These are phyloP conservation scores for Salmacisia buchloeana DNA, from an alignment of 1,284 basidiomycete genomes.

Conservation along the genomic window DNA sequence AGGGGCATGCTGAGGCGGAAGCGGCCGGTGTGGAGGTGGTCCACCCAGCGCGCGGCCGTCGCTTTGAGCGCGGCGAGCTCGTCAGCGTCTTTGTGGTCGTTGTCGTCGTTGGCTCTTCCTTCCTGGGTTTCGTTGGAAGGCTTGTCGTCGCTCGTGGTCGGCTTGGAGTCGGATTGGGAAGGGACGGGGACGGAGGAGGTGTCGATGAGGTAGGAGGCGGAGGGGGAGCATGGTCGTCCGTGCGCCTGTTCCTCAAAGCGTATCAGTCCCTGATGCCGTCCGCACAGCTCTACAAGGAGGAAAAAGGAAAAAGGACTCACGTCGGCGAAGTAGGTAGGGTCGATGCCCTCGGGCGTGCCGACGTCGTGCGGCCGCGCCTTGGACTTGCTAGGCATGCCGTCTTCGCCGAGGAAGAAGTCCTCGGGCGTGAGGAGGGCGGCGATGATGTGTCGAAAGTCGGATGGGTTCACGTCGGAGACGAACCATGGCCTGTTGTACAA, in stretches of 20 bases:
- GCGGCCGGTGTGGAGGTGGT: conserved; percentile 64
- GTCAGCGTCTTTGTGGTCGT: conserved; percentile 27
- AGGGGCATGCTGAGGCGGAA: conserved; percentile 70
- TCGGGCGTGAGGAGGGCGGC: conserved; percentile 54
- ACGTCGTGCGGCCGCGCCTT: conserved; percentile 9
- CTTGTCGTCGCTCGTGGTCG: no score
- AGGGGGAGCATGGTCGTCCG: conserved; percentile 35
- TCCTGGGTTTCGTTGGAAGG: no score
- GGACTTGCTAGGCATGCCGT: conserved; percentile 9
- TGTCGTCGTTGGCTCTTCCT: conserved; percentile 22
- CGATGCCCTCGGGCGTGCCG: conserved; percentile 34
- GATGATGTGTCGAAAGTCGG: conserved; percentile 45
- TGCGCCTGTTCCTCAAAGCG: no score
- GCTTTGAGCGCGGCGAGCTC: conserved; percentile 53
- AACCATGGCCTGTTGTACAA: conserved; percentile 53
- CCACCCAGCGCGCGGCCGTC: conserved; percentile 69
- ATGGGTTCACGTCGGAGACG: conserved; percentile 41
- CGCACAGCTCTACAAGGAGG: background rate
- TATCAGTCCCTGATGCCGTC: no score
- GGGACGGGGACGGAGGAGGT: conserved; percentile 23
- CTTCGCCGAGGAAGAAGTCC: conserved; percentile 55
- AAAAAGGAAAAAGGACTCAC: background rate
- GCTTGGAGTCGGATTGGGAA: conserved; percentile 12
- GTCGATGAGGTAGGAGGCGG: conserved; percentile 38
- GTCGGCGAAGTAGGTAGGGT: conserved; percentile 33